A percentile compares a stretch with the other conserved stretches of the same genome.
Evolutionary conservation across 2,329 filamentous ascomycete genomes (phyloP).

Genomic region (Colletotrichum lentis): DNA sequence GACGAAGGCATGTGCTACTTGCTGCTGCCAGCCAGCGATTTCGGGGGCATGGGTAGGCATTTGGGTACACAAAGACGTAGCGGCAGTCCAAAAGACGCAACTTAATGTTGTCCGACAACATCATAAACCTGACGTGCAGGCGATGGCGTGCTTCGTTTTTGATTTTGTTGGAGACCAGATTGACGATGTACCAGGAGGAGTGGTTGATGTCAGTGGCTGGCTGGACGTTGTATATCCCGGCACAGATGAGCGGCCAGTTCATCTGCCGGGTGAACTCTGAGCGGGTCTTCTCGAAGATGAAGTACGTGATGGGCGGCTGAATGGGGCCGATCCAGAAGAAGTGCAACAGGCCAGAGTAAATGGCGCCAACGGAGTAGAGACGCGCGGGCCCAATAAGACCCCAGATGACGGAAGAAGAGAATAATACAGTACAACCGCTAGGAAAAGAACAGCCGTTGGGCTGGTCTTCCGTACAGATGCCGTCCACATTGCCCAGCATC

Average conservation of each 20-base stretch:
- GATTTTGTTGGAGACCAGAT: slow-evolving; percentile 62
- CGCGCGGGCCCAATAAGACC: slow-evolving; percentile 61
- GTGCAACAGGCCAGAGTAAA: slow-evolving; percentile 60
- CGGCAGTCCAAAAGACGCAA: not conserved
- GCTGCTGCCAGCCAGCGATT: not conserved
- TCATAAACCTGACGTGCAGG: not conserved
- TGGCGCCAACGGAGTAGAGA: slow-evolving; percentile 49
- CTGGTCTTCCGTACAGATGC: slow-evolving; percentile 60
- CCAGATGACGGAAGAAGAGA: slow-evolving; percentile 68
- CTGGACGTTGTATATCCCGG: slow-evolving; percentile 58
- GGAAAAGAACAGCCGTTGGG: slow-evolving; percentile 64
- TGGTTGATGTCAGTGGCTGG: slow-evolving; percentile 65
- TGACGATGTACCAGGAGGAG: slow-evolving; percentile 62
- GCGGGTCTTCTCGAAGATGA: slow-evolving; percentile 57
- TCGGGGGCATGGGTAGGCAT: not conserved
- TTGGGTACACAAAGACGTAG: not conserved
- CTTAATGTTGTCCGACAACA: not conserved
- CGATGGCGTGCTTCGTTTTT: slow-evolving; percentile 39
- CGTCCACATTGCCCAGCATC: slow-evolving; percentile 56
- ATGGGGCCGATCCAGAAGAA: slow-evolving; percentile 62
- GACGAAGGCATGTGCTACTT: too few species aligned
- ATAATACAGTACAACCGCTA: slow-evolving; percentile 66
- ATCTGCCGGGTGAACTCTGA: slow-evolving; percentile 57
- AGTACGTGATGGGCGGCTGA: slow-evolving; percentile 58
- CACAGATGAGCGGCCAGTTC: slow-evolving; percentile 63